Base-by-base conservation (phyloP, 2,329 filamentous ascomycete species). In the Arthroderma uncinatum region DNA sequence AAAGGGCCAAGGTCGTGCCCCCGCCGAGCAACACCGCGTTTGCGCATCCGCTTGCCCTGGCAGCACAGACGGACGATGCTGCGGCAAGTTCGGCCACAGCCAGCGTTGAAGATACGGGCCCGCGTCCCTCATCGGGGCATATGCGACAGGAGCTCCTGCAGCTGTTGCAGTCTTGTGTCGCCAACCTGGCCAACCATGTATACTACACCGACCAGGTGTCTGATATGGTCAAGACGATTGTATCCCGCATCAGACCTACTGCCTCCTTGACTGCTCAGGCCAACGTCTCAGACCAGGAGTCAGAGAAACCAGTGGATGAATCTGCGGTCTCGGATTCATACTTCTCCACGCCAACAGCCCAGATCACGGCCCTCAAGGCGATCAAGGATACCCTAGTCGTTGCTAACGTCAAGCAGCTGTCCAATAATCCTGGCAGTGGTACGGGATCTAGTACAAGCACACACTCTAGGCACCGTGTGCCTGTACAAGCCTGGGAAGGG, bases 141-240 rank as follows among this genome's bases (percentile, higher is more conserved):
- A 52, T 52, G 25, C 23, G 84, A 53, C 78, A 79, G 61, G 79
- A 84, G 62, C 77, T 96, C 14, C 74, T 95, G 28, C 71, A 76
- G 34, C 81, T 84, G 33, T 79, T 97, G 14, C 85, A 93, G 68
- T 79, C 82, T 63, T 95, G 89, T 71, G 90, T 96, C 60, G 89
- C 89, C n/a, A 83, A 91, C 68, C 76, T 98, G 28, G 90, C 91
- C 1, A 95, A 89, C 0, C 93, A 98, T 67, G 85, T 96, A 33
- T 98, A 98, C 75, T 98, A 98, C 69, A 88, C 88, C 1, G 92
- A 97, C 64, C 93, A 98, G 71, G 89, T 97, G 57, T 84, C 87
- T 1, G 93, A 98, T 71, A 96, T 97, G 89, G 83, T 96, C 54
- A 81, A 84, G 19, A 83, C 89, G 0, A 85, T 97, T 47, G 74